Evolutionary conservation across 345 rosid genomes (phyloP).

Genomic region (Jatropha curcas): DNA sequence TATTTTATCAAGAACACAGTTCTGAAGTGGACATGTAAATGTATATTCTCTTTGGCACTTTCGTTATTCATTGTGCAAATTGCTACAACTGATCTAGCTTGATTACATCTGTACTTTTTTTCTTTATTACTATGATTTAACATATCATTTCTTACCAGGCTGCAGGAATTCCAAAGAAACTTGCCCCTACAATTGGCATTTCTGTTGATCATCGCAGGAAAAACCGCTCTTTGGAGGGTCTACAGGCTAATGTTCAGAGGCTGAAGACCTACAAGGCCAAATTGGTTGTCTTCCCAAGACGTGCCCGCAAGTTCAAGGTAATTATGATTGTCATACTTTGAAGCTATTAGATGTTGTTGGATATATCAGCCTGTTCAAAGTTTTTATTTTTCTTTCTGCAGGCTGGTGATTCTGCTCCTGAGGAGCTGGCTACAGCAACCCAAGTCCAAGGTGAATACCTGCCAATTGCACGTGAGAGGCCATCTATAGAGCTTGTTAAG

Average conservation of each 20-base stretch:
- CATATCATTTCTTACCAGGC: constrained; percentile 36
- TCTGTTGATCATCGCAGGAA: constrained; percentile 82
- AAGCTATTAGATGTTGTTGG: not conserved
- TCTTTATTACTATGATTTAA: not conserved
- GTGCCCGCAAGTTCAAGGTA: constrained; percentile 65
- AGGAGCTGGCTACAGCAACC: constrained; percentile 34
- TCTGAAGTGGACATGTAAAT: not conserved
- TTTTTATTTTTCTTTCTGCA: not conserved
- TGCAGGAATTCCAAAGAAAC: constrained; percentile 81
- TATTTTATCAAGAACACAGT: not conserved
- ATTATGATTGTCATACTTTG: not conserved
- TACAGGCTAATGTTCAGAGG: constrained; percentile 83
- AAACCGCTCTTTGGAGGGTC: constrained; percentile 74
- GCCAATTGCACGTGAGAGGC: constrained; percentile 35
- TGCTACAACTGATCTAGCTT: not conserved
- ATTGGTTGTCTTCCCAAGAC: constrained; percentile 79
- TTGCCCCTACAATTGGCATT: constrained; percentile 80
- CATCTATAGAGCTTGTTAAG: constrained; percentile 34
- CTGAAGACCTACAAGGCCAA: constrained; percentile 88
- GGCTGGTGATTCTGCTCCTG: constrained; percentile 40
- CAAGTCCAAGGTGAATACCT: constrained; percentile 37
- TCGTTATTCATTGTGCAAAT: not conserved
- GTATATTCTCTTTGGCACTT: not conserved
- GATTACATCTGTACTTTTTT: not conserved
- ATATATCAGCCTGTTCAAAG: not conserved